Percentiles rank a stretch among this genome's conserved stretches.
Evolutionary conservation across 305 asterid species (phyloP).

Genomic region (Fraxinus nigra): DNA sequence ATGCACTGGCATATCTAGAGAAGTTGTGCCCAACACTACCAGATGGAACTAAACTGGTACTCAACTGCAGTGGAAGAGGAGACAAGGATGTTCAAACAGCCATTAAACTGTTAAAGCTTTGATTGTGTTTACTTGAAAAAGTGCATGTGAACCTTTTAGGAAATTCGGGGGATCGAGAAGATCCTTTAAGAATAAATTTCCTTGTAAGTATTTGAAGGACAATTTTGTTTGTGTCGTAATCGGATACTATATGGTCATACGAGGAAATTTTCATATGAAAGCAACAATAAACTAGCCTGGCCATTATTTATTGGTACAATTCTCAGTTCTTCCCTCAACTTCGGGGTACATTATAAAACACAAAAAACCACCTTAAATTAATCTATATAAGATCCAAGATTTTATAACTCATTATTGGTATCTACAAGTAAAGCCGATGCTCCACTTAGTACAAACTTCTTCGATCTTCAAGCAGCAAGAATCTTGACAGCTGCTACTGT

Average conservation of each 20-base stretch:
- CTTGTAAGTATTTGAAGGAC: neutral
- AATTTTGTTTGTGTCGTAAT: neutral
- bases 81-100: slow-evolving; percentile 61
- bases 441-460: slow-evolving; percentile 18
- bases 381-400: slow-evolving; percentile 13
- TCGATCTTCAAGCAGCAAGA: neutral
- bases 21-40: slow-evolving; percentile 46
- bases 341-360: slow-evolving; percentile 20
- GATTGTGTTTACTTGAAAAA: neutral
- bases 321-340: slow-evolving; percentile 1
- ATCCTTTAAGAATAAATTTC: neutral
- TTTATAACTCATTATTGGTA: slow-evolving; percentile 32
- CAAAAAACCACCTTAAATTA: slow-evolving; percentile 16
- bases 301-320: slow-evolving; percentile 20
- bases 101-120: slow-evolving; percentile 35
- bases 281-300: neutral
- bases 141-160: neutral
- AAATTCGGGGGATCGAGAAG: neutral
- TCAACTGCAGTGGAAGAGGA: slow-evolving; percentile 62
- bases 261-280: neutral
- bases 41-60: slow-evolving; percentile 45
- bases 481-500: neutral
- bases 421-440: slow-evolving; percentile 43
- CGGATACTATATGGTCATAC: neutral
- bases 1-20: slow-evolving; percentile 49